Evolutionary conservation across 2,329 filamentous ascomycete genomes (phyloP).

Genomic region (Akanthomyces dipterigenus): DNA sequence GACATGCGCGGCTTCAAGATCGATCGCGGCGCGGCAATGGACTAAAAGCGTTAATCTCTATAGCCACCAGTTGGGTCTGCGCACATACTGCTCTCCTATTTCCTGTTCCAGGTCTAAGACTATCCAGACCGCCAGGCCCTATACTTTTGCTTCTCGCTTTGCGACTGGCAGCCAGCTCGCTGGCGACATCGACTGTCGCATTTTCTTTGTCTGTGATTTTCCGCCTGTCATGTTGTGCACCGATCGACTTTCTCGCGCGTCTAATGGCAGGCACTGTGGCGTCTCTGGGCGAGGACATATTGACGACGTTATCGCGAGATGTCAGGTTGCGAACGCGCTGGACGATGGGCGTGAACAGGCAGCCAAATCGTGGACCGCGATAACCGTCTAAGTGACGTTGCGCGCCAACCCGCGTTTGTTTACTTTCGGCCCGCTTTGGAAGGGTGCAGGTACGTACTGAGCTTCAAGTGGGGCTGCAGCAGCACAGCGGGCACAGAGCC

Average conservation of each 20-base stretch:
- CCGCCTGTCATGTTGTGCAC: conserved; percentile 45
- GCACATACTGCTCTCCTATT: conserved; percentile 70
- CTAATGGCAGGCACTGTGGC: conserved; percentile 50
- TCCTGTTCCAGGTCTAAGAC: conserved; percentile 65
- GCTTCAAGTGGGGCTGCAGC: background rate
- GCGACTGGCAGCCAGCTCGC: conserved; percentile 43
- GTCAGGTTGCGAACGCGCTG: conserved; percentile 10
- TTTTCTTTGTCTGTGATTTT: conserved; percentile 69
- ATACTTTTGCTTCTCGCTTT: conserved; percentile 91
- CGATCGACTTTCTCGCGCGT: conserved; percentile 66
- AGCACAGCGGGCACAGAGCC: background rate
- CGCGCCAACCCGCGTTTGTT: conserved; percentile 32
- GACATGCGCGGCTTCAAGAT: conserved; percentile 78
- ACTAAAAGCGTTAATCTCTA: conserved; percentile 32
- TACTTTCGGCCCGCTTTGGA: conserved; percentile 24
- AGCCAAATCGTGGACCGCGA: background rate
- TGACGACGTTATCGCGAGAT: conserved; percentile 15
- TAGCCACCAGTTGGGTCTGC: conserved; percentile 9
- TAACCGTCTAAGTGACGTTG: conserved; percentile 10
- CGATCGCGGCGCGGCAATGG: conserved; percentile 54
- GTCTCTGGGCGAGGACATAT: conserved; percentile 29
- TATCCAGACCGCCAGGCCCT: conserved; percentile 83
- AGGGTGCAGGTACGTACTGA: conserved; percentile 16
- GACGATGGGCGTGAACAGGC: conserved; percentile 5
- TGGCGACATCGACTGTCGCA: conserved; percentile 59